Conservation (phyloP, 192 early-diverging fungal genomes). For the Coemansia sp. region DNA sequence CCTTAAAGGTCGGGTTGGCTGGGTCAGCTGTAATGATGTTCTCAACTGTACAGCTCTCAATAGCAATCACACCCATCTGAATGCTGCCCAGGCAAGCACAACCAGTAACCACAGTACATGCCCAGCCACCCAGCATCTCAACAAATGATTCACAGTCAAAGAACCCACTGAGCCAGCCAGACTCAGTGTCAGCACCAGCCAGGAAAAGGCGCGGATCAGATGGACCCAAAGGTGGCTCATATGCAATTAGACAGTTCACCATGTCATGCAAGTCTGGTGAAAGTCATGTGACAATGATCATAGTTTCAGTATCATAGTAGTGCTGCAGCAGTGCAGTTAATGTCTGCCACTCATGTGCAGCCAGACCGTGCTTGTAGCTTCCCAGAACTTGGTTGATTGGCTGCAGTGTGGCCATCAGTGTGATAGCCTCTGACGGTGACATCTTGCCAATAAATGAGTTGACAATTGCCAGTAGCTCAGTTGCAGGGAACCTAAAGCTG, state of each 20-base stretch:
- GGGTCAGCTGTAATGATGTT: constrained; percentile 91
- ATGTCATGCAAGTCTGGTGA: constrained; percentile 87
- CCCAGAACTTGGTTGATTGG: constrained; percentile 69
- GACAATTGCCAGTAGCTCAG: constrained; percentile 63
- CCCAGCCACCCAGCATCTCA: constrained; percentile 96
- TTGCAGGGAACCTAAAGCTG: constrained; percentile 64
- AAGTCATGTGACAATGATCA: no score
- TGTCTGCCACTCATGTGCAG: constrained; percentile 68
- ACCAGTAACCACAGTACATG: constrained; percentile 92
- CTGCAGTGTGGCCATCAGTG: constrained; percentile 58
- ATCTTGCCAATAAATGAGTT: constrained; percentile 54
- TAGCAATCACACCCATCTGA: constrained; percentile 93
- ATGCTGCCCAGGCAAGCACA: constrained; percentile 94
- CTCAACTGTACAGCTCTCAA: constrained; percentile 93
- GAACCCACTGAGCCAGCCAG: constrained; percentile 81
- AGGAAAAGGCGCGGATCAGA: constrained; percentile 92
- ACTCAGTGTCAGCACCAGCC: constrained; percentile 68
- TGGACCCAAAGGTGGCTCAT: constrained; percentile 74
- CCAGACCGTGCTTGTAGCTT: constrained; percentile 71
- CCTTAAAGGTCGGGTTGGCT: constrained; percentile 81
- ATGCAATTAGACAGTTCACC: constrained; percentile 79
- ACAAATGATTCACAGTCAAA: constrained; percentile 96
- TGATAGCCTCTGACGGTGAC: constrained; percentile 60
- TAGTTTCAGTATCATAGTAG: constrained; percentile 80
- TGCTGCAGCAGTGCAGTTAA: constrained; percentile 75